Percentiles rank a stretch among this genome's conserved stretches.
Conservation (phyloP, 1,284 basidiomycete species). For the Trametes polyzona region DNA sequence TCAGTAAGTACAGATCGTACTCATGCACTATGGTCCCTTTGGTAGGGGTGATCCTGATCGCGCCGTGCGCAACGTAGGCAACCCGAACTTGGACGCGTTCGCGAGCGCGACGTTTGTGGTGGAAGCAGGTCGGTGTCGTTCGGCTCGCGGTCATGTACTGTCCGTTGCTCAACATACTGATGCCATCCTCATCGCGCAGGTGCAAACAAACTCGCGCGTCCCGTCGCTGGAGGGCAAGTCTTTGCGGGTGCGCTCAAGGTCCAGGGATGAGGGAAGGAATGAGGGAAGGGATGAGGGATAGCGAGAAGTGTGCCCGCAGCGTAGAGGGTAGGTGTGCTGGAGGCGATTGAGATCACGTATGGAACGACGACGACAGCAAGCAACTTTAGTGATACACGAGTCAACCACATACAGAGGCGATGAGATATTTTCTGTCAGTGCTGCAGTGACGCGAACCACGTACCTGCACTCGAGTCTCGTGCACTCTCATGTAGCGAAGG, state of each 20-base stretch:
- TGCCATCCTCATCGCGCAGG: conserved; percentile 29
- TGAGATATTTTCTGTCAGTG: too few relatives aligned
- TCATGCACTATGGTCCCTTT: neutral
- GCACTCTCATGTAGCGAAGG: too few relatives aligned
- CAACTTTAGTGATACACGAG: too few relatives aligned
- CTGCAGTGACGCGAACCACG: too few relatives aligned
- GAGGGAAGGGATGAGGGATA: neutral
- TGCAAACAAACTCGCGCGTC: conserved; percentile 56
- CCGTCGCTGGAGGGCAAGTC: conserved; percentile 55
- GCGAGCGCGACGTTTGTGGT: conserved; percentile 51
- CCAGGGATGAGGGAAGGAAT: neutral
- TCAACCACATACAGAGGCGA: too few relatives aligned
- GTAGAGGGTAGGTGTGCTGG: too few relatives aligned
- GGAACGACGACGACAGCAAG: too few relatives aligned
- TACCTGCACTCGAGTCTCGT: too few relatives aligned
- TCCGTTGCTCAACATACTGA: neutral
- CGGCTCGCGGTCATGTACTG: too few relatives aligned
- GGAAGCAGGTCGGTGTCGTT: conserved; percentile 36
- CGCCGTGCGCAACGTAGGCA: conserved; percentile 35
- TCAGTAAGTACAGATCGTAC: conserved; percentile 40
- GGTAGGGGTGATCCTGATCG: neutral
- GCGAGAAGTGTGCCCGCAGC: neutral
- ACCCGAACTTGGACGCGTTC: conserved; percentile 54
- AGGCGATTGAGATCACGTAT: too few relatives aligned
- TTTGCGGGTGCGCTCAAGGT: conserved; percentile 45